Evolutionary conservation across 495 filamentous ascomycete genomes (phyloP), one percentile per base, ranked within the genome.

Genomic region (Neurospora cerealis): DNA sequence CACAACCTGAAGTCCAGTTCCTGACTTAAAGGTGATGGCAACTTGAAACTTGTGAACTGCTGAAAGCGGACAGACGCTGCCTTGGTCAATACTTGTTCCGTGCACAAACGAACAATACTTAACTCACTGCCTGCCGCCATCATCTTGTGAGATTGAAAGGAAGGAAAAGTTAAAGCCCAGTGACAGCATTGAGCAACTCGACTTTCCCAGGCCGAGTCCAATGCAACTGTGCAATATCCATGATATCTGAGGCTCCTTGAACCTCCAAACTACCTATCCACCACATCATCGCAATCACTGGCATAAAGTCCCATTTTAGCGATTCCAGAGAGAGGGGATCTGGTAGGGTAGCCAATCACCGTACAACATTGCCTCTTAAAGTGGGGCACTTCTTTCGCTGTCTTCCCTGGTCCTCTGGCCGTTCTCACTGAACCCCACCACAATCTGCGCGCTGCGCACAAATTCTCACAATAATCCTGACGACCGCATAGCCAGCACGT

Each of bases 381-480:
- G 79, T 82, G 82, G 82, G 79, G 76, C 81, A 75, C 28, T 75
- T 80, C 80, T 75, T 78, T 74, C 73, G 13, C 15, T 6, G 54
- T 62, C 54, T 34, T 62, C 54, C 54, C 54, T 62, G 54, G 54
- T 48, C 39, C 42, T 70, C 74, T 74, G 72, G 74, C 77, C 74
- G 37, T 32, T 70, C 72, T 28, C 69, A 72, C 69, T 72, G 75
- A 80, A 81, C 79, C 79, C 79, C 79, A 81, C 79, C 79, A 80
- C 72, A 41, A 73, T 75, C 76, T 75, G 75, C 78, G 74, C 54
- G 54, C 75, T 71, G 69, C 75, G 78, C 79, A 79, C 79, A 81
- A 80, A 81, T 80, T 80, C 78, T 79, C 74, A 71, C 75, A 80
- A 78, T 78, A 77, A 77, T 77, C 78, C 70, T 70, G 73, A 75